Evolutionary conservation across 2,329 filamentous ascomycete genomes (phyloP), one percentile per base, ranked within the genome.

Genomic region (Alternaria tenuissima): DNA sequence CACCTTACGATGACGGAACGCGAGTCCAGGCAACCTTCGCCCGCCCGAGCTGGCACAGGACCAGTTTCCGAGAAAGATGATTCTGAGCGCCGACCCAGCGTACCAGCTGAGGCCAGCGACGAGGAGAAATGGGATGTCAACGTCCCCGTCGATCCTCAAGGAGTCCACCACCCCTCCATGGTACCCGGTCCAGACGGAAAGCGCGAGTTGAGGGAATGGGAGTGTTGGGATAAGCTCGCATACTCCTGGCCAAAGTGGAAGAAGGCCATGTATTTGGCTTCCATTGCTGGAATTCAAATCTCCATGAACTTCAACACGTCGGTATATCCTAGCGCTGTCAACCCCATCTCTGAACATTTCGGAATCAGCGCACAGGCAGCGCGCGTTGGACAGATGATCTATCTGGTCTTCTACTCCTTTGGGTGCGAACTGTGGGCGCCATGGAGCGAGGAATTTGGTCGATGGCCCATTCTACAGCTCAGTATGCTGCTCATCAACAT

Each of bases 381-480:
- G 16, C 61, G 68, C 42, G 55, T 71, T 2, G 68, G 70, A 8
- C 67, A 68, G 49, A 71, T 71, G 67, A 69, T 69, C 65, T 95
- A 94, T 79, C 80, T 95, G 36, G 84, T 95, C 48, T 77, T 89
- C 5, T 95, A 95, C 75, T 91, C 91, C 42, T 93, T 95, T 73
- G 92, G 92, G 30, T 95, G 92, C 75, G 92, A 95, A 76, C 84
- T 94, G 0, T 95, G 92, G 92, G 92, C 92, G 0, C 92, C 22
- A 66, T 85, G 91, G 90, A 90, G 87, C 43, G 92, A 95, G 74
- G 92, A 95, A 70, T 83, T 94, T 61, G 92, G 76, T 91, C 51
- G 70, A 32, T 73, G 70, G 81, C 84, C n/a, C 81, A 52, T 85
- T 81, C 4, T 86, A 82, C 12, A 85, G 85, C 32, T 89, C 85